These are phyloP conservation scores for Mrakia frigida DNA, from an alignment of 768 basidiomycete genomes.

Conservation along the genomic window DNA sequence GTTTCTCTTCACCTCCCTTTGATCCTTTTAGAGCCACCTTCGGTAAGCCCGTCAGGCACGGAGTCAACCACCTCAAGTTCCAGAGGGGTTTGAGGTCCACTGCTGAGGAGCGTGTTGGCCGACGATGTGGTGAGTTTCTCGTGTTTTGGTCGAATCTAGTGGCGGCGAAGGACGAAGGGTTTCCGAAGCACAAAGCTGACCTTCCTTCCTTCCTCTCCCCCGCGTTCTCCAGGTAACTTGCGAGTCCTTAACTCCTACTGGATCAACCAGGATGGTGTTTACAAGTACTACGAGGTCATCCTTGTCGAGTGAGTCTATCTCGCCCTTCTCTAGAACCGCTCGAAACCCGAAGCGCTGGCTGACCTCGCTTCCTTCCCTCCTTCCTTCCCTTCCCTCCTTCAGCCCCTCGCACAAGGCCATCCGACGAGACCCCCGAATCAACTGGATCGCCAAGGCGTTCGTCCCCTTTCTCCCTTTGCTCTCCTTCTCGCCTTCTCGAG, in stretches of 20 bases:
- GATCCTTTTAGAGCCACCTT: slow-evolving; percentile 78
- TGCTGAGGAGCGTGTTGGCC: slow-evolving; percentile 97
- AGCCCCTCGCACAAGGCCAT: slow-evolving; percentile 54
- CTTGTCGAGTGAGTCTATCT: slow-evolving; percentile 61
- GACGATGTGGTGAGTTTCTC: slow-evolving; percentile 62
- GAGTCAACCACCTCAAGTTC: slow-evolving; percentile 98
- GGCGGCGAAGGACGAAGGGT: background rate
- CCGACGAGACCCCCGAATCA: slow-evolving; percentile 93
- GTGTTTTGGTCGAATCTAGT: background rate
- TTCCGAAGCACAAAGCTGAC: background rate
- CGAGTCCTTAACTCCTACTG: slow-evolving; percentile 81
- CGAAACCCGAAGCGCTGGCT: slow-evolving; percentile 21
- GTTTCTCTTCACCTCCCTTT: background rate
- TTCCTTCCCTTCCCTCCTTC: background rate
- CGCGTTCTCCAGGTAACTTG: slow-evolving; percentile 56
- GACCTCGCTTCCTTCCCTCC: slow-evolving; percentile 34
- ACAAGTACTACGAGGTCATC: slow-evolving; percentile 90
- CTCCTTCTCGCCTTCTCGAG: background rate
- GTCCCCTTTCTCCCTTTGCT: background rate
- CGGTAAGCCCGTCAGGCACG: slow-evolving; percentile 98
- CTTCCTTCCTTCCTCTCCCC: background rate
- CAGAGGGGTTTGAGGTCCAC: slow-evolving; percentile 87
- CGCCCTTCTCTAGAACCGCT: background rate
- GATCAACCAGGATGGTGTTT: slow-evolving; percentile 61
- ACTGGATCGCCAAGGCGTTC: slow-evolving; percentile 89